Percentiles rank a stretch among this genome's conserved stretches.
Conservation (phyloP, 805 yeast genomes). For the Kuraishia hungarica region DNA sequence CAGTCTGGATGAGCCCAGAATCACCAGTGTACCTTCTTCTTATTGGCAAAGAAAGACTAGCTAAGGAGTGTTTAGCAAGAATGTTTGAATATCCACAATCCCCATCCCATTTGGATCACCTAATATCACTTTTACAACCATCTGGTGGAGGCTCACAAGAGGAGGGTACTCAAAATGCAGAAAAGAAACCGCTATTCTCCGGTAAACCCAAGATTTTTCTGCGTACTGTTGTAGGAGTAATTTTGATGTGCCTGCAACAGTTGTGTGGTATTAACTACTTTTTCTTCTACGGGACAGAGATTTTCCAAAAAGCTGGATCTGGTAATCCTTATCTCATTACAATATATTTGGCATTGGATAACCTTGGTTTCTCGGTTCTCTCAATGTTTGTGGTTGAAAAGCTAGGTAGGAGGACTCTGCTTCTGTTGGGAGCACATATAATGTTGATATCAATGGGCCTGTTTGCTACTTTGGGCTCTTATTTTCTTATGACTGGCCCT, state of each 20-base stretch:
- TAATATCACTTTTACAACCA: not conserved
- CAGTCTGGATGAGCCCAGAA: slow-evolving; percentile 23
- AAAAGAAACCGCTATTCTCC: slow-evolving; percentile 6
- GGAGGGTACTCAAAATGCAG: not conserved
- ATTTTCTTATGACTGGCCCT: slow-evolving; percentile 18
- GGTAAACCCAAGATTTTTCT: slow-evolving; percentile 21
- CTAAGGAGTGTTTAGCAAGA: not conserved
- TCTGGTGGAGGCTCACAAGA: not conserved
- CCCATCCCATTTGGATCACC: not conserved
- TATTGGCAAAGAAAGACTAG: not conserved
- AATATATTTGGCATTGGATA: slow-evolving; percentile 44
- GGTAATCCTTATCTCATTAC: slow-evolving; percentile 47
- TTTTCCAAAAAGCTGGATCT: slow-evolving; percentile 44
- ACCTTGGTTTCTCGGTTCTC: slow-evolving; percentile 41
- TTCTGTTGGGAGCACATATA: slow-evolving; percentile 37
- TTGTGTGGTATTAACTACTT: slow-evolving; percentile 61
- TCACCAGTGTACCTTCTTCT: slow-evolving; percentile 19
- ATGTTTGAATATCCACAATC: not conserved
- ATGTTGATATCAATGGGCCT: slow-evolving; percentile 45
- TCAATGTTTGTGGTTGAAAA: slow-evolving; percentile 40
- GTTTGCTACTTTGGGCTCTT: slow-evolving; percentile 50
- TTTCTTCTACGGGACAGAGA: slow-evolving; percentile 56
- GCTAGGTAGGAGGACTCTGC: slow-evolving; percentile 36
- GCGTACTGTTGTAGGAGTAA: slow-evolving; percentile 21
- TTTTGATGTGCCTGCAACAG: slow-evolving; percentile 30